A percentile compares a stretch with the other conserved stretches of the same genome.
Evolutionary conservation across 2,329 filamentous ascomycete genomes (phyloP).

Genomic region (Venturia effusa): DNA sequence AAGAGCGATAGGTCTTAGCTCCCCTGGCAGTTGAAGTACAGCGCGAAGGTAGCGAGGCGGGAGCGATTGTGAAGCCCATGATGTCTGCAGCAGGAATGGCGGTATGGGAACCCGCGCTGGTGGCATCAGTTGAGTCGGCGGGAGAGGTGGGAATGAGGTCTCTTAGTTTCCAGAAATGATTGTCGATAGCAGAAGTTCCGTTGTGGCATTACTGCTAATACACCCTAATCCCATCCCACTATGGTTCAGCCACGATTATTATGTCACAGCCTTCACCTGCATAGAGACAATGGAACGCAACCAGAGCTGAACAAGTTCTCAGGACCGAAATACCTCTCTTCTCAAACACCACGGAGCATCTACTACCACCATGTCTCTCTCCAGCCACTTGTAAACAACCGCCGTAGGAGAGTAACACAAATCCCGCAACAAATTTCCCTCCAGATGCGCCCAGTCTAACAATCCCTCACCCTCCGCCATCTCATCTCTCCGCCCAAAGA

Average conservation of each 20-base stretch:
- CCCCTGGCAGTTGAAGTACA: not conserved
- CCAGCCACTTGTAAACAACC: not conserved
- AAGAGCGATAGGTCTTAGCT: not conserved
- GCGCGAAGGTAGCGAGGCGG: not conserved
- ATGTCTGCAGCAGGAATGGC: not conserved
- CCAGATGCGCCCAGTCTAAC: not conserved
- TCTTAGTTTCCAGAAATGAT: not conserved
- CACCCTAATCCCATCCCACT: not conserved
- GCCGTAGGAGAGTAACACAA: not conserved
- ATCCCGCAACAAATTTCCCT: not conserved
- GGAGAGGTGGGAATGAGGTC: not conserved
- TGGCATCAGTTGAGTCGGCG: not conserved
- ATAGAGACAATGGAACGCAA: not conserved
- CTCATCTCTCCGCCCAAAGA: slow-evolving; percentile 28
- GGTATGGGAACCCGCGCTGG: slow-evolving; percentile 3
- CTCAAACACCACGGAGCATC: not conserved
- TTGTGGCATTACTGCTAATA: not conserved
- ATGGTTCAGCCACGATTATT: not conserved
- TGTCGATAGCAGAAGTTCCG: not conserved
- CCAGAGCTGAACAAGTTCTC: not conserved
- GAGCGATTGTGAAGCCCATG: not conserved
- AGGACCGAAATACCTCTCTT: not conserved
- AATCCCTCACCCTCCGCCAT: not conserved
- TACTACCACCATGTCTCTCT: not conserved
- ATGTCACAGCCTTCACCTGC: not conserved